These are phyloP conservation scores for Candida sp. DNA, from an alignment of 1,139 yeast species.

Conservation along the genomic window DNA sequence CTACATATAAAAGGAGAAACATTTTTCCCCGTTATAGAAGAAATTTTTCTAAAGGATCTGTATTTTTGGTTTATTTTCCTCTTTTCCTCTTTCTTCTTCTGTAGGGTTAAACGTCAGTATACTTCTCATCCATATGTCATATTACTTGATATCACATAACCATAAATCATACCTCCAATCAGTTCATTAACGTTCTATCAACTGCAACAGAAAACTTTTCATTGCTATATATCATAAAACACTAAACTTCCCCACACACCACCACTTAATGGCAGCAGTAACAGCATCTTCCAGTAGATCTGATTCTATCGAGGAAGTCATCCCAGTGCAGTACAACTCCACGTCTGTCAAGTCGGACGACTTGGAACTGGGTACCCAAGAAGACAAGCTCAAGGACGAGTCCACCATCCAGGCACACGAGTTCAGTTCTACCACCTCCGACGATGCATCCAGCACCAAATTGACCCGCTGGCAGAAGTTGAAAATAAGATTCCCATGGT, in stretches of 20 bases:
- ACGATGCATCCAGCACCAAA: slow-evolving; percentile 2
- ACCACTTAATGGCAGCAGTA: not conserved
- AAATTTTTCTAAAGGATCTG: not conserved
- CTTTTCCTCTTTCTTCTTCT: not conserved
- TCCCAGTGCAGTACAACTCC: slow-evolving; percentile 2
- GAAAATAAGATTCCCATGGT: slow-evolving; percentile 26
- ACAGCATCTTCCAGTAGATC: not conserved
- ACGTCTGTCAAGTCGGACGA: slow-evolving; percentile 3
- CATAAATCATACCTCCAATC: slow-evolving; percentile 17
- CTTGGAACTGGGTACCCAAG: slow-evolving; percentile 6
- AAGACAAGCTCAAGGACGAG: slow-evolving; percentile 4
- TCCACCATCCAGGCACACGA: slow-evolving; percentile 7
- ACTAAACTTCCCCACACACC: not conserved
- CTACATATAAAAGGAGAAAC: slow-evolving; percentile 1
- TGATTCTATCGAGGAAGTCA: slow-evolving; percentile 5
- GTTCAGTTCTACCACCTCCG: slow-evolving; percentile 5
- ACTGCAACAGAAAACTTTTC: not conserved
- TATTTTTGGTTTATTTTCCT: not conserved
- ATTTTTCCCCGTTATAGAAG: not conserved
- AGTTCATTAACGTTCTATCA: slow-evolving; percentile 13
- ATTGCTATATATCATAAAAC: not conserved
- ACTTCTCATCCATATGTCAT: slow-evolving; percentile 12
- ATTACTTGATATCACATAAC: slow-evolving; percentile 16
- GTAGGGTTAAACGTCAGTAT: not conserved
- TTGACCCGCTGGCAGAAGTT: slow-evolving; percentile 15